These are phyloP conservation scores for Naematelia encephala DNA, from an alignment of 768 basidiomycete species.

Conservation along the genomic window DNA sequence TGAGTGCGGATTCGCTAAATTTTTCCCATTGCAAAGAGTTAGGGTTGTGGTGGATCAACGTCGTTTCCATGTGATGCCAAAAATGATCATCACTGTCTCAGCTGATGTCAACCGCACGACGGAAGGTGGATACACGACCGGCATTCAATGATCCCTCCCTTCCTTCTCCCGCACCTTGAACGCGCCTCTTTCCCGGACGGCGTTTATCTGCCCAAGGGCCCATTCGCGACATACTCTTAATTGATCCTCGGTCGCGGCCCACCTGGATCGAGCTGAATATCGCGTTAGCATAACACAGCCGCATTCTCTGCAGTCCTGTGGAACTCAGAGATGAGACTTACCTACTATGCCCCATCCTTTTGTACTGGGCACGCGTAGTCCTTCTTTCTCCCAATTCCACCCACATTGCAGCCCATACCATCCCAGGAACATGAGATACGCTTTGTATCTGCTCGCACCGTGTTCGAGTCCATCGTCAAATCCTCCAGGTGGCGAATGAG, in stretches of 20 bases:
- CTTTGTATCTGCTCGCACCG: slow-evolving; percentile 66
- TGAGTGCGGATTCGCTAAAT: too few relatives aligned
- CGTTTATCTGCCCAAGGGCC: slow-evolving; percentile 58
- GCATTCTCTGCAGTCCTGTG: too few relatives aligned
- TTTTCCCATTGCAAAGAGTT: too few relatives aligned
- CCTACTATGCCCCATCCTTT: slow-evolving; percentile 89
- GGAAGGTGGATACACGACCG: background rate
- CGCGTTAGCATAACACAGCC: too few relatives aligned
- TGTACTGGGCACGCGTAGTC: slow-evolving; percentile 84
- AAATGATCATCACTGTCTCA: too few relatives aligned
- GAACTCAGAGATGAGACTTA: too few relatives aligned
- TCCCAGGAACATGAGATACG: slow-evolving; percentile 84
- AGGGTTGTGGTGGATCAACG: too few relatives aligned
- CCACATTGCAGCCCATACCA: slow-evolving; percentile 68
- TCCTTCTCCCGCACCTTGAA: slow-evolving; percentile 58
- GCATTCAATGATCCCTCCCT: slow-evolving; percentile 43
- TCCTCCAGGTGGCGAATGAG: slow-evolving; percentile 39
- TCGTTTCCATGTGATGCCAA: too few relatives aligned
- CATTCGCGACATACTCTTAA: slow-evolving; percentile 50
- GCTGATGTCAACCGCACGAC: too few relatives aligned
- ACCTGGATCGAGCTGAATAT: slow-evolving; percentile 49
- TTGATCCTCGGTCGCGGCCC: slow-evolving; percentile 44
- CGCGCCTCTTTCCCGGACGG: slow-evolving; percentile 61
- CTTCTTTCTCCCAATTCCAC: slow-evolving; percentile 83
- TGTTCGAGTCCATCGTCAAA: slow-evolving; percentile 52